Base-by-base conservation (phyloP, 306 rosid genomes). In the Gastrolobium villosum region DNA sequence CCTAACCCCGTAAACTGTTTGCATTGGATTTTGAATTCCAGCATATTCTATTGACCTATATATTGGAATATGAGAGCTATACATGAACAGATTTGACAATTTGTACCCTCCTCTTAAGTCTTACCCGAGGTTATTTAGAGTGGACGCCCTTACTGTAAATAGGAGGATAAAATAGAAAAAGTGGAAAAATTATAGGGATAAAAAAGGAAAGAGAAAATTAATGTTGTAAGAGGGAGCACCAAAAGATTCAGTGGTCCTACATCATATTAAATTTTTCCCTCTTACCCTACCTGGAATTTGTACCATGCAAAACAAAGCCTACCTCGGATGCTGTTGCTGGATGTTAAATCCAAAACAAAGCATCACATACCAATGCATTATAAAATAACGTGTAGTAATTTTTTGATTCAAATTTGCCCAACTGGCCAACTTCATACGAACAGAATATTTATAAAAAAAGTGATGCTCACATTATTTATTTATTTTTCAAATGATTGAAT, bases 11-110 rank as follows among this genome's bases (percentile, higher is more conserved):
- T 43, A 66, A n/a, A 64, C 14, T 67, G 10, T 46, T 60, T 77
- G 78, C 78, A 30, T 81, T 56, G 84, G 74, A 80, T 75, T 72
- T 73, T 72, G 85, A 85, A 84, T 48, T 67, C 74, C 82, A 70
- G 55, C 78, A 1, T 13, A 70, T 67, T 75, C 44, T 65, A 50
- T 55, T 75, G 76, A 56, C 65, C 70, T 32, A 0, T 53, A 5
- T 40, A 35, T 76, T 62, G 72, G 70, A 50, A 6, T 34, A 0
- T 32, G 28, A 46, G 64, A 66, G 31, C 44, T 45, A 39, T n/a
- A n/a, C 11, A 49, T 70, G 41, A 15, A 34, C 63, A 54, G 77
- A 59, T 45, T 37, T 57, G 70, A 46, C 59, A 9, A n/a, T n/a
- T n/a, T n/a, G n/a, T n/a, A n/a, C n/a, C n/a, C n/a, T n/a, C n/a